phyloP scores from a whole-genome alignment of 108 stramenopile genomes.

The Stephanodiscus triporus region DNA sequence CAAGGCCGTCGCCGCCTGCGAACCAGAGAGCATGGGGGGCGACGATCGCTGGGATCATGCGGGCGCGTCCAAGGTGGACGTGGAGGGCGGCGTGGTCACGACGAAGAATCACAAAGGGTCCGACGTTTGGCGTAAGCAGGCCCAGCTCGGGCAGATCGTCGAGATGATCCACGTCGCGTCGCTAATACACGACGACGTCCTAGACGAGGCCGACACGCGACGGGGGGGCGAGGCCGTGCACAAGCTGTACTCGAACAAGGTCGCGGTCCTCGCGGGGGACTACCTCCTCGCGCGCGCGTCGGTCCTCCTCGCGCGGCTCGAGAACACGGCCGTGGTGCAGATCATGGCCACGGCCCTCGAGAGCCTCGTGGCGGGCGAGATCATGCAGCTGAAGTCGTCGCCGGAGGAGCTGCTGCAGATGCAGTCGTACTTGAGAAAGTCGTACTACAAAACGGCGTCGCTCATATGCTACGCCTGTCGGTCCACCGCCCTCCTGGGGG shows the following conservation, averaged over 20 bases:
- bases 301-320: conserved; percentile 88
- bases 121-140: conserved; percentile 86
- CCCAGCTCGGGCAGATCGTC: conserved; percentile 95
- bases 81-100: conserved; percentile 70
- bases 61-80: conserved; percentile 75
- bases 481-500: conserved; percentile 90
- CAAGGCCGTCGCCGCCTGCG: conserved; percentile 81
- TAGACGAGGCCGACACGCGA: conserved; percentile 96
- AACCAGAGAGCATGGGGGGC: conserved; percentile 53
- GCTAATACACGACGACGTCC: conserved; percentile 96
- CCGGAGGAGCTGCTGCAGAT: conserved; percentile 89
- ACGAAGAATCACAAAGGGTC: conserved; percentile 80
- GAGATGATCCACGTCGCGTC: conserved; percentile 99
- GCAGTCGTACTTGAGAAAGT: conserved; percentile 90
- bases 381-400: conserved; percentile 94
- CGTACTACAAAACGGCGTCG: conserved; percentile 98
- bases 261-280: conserved; percentile 98
- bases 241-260: conserved; percentile 98
- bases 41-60: conserved; percentile 65
- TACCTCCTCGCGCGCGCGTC: conserved; percentile 94
- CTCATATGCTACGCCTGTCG: conserved; percentile 93
- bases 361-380: conserved; percentile 94
- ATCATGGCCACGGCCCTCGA: conserved; percentile 98
- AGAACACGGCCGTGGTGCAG: conserved; percentile 95
- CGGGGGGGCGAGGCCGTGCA: conserved; percentile 96